Evolutionary conservation across 106 monocot genomes (phyloP), one percentile per base, ranked within the genome.

Genomic region (Gastrodia elata): DNA sequence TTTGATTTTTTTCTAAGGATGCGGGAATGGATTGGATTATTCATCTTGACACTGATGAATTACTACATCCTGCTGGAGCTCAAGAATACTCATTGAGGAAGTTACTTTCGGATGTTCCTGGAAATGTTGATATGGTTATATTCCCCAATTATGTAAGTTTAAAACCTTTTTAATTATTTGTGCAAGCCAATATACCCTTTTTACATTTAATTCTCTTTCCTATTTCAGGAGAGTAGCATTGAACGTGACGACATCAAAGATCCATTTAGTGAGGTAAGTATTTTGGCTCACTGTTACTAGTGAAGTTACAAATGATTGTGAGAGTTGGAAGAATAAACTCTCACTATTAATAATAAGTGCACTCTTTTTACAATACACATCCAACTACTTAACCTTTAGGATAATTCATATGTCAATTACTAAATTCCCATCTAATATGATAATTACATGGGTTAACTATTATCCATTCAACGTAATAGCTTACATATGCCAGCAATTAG

Each of bases 51-150:
- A 94, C 90, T 39, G 94, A 94, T 77, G 94, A 94, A 71, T 68
- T 94, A 36, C 64, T 94, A 42, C 82, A 94, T 78, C 94, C 94
- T 75, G 94, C 86, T 33, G 94, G 94, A 64, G 80, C 82, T 38
- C 81, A 56, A 27, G 94, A 91, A 52, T 94, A 94, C 78, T 88
- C 94, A 28, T 77, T 94, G 55, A 80, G 90, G 78, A 57, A 74
- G 56, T 83, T 94, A 78, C 87, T 94, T 22, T 78, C 71, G 46
- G 94, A 94, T 68, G 80, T 88, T 27, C 90, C 94, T 74, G 40
- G 68, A 18, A 90, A 94, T 91, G 90, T 94, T 82, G 94, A 94
- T 65, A 94, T 94, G 90, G 94, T 91, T 84, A 82, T 94, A 38
- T 94, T 94, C 79, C 90, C 94, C 36, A 94, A 90, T 72, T 94